These are phyloP conservation scores for Saururus chinensis DNA, from an alignment of 164 flowering plant genomes.

Conservation along the genomic window DNA sequence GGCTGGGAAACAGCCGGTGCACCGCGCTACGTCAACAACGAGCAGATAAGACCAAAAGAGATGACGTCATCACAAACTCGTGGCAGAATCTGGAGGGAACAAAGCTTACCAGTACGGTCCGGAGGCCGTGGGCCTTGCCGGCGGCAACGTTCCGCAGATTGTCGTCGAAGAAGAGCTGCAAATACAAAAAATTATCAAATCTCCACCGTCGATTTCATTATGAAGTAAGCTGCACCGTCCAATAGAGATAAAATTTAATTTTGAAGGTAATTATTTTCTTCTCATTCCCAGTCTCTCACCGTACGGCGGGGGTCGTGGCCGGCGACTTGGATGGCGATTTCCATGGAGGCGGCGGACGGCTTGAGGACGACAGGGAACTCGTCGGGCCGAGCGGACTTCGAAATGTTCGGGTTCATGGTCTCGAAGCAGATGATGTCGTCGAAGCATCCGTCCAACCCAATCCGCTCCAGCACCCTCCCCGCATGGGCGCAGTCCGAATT, in stretches of 20 bases:
- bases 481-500: conserved; percentile 79
- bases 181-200: neutral
- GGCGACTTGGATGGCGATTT: conserved; percentile 45
- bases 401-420: conserved; percentile 67
- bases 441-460: conserved; percentile 72
- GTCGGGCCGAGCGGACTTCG: conserved; percentile 38
- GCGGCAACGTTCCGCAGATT: conserved; percentile 53
- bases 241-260: neutral
- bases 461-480: conserved; percentile 34
- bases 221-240: neutral
- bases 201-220: neutral
- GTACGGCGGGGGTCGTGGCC: conserved; percentile 59
- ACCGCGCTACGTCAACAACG: no score
- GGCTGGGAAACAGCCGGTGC: no score
- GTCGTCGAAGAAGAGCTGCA: conserved; percentile 80
- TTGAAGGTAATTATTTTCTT: neutral
- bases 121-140: conserved; percentile 58
- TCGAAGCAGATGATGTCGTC: conserved; percentile 84
- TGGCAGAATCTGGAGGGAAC: neutral
- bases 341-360: conserved; percentile 68
- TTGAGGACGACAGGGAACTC: conserved; percentile 71
- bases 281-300: conserved; percentile 18
- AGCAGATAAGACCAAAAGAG: no score
- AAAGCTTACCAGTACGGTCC: conserved; percentile 57
- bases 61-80: neutral